phyloP scores from a whole-genome alignment of 108 stramenopile species.

The Cyclotella atomus region DNA sequence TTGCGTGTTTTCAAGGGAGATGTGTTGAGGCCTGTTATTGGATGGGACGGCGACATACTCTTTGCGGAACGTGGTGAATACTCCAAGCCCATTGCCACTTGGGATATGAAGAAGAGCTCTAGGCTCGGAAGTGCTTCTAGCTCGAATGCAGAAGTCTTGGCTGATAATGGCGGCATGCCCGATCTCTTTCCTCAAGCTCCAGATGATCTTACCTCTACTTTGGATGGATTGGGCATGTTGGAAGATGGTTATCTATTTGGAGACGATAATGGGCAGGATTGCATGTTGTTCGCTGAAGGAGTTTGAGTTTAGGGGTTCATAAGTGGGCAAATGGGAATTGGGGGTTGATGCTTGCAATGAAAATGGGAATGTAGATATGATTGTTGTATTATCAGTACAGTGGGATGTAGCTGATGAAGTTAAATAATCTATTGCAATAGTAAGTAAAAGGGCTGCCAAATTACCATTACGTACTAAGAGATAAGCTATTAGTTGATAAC shows the following conservation, averaged over 20 bases:
- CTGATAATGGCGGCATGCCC: neutral
- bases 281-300: neutral
- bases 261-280: neutral
- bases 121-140: conserved; percentile 8
- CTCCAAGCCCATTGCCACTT: neutral
- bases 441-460: no score
- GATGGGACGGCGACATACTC: conserved; percentile 20
- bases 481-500: no score
- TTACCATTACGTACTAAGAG: no score
- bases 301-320: no score
- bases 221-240: neutral
- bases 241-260: neutral
- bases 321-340: no score
- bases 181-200: neutral
- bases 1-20: conserved; percentile 52
- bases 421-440: no score
- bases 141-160: neutral
- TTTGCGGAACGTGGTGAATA: conserved; percentile 3
- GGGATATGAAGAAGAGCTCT: conserved; percentile 5
- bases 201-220: neutral
- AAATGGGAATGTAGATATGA: no score
- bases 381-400: no score
- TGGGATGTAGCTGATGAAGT: no score
- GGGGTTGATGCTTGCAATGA: no score
- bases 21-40: conserved; percentile 21